phyloP scores from a whole-genome alignment of 345 rosid species.

The Erucastrum elatum region DNA sequence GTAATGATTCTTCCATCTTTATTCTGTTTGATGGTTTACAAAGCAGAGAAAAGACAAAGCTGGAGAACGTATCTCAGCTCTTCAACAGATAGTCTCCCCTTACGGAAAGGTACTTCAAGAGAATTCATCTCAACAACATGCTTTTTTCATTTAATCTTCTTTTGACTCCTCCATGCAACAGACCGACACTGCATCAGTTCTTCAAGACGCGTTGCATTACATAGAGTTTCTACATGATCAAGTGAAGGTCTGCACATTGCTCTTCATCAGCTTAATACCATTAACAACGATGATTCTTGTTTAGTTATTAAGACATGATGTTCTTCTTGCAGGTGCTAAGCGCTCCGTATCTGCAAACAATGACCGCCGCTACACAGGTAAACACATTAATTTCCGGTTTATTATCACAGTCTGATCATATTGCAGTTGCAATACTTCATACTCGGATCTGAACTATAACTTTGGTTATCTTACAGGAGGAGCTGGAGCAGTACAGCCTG shows the following conservation, averaged over 20 bases:
- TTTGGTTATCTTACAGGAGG: constrained; percentile 42
- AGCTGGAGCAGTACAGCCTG: constrained; percentile 55
- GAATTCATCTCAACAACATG: neutral
- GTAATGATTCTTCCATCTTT: neutral
- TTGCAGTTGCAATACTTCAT: neutral
- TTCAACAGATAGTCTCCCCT: constrained; percentile 96
- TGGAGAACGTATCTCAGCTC: constrained; percentile 78
- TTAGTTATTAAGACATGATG: neutral
- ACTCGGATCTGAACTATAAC: neutral
- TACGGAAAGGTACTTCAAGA: constrained; percentile 75
- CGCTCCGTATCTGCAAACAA: constrained; percentile 83
- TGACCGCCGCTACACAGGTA: constrained; percentile 57
- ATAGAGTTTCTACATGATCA: constrained; percentile 93
- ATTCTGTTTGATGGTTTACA: constrained; percentile 26
- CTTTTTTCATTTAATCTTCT: constrained; percentile 5
- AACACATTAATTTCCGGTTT: neutral
- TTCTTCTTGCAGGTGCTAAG: constrained; percentile 72
- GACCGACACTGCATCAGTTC: constrained; percentile 99
- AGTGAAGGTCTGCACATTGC: constrained; percentile 70
- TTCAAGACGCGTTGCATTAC: constrained; percentile 79
- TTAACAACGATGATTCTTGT: neutral
- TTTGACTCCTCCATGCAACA: constrained; percentile 33
- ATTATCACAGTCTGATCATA: neutral
- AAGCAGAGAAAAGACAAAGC: constrained; percentile 89
- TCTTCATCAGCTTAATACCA: constrained; percentile 13